Base-by-base conservation (phyloP, 208 protist species). In the Entamoeba moshkovskii region DNA sequence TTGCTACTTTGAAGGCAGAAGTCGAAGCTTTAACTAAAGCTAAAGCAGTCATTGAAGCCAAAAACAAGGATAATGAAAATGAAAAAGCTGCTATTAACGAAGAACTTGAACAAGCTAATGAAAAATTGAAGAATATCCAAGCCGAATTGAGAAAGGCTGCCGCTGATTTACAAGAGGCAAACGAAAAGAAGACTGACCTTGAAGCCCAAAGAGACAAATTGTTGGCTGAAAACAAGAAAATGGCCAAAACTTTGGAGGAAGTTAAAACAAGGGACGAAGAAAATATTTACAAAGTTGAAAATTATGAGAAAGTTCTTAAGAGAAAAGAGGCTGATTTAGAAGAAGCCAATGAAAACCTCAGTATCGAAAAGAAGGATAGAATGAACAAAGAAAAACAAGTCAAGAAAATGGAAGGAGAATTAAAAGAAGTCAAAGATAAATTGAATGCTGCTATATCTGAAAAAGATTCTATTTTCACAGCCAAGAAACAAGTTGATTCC, bases 401-500 rank as follows among this genome's bases (percentile, higher is more conserved):
- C 13, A 85, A 85, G 25, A 85, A 85, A 38, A 33, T 85, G 25
- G 33, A 85, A 38, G 59, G 29, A 38, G 59, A 85, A 85, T 42
- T 42, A 4, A 38, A 85, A 29, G 59, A 85, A 85, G n/a, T 29
- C n/a, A 85, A 95, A 46, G 93, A 94, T 4, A 93, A 95, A 2
- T 94, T 96, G 92, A 93, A 91, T n/a, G 94, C 95, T 48, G 95
- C 95, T 44, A 33, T 47, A 25, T 38, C 49, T 46, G 46, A 94
- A 38, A 85, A 85, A 44, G 59, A 85, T 38, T 38, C 18, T 33
- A 29, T 85, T 1, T 85, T 38, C 3, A 42, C 59, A 33, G 59
- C 18, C 13, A 85, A 85, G 59, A 85, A 85, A 38, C 18, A 85
- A 38, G 8, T 29, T 33, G 29, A 85, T 42, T 11, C 18, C 25